A percentile compares a stretch with the other conserved stretches of the same genome.
Evolutionary conservation across 2,329 filamentous ascomycete species (phyloP).

Genomic region (Fusarium sp.): DNA sequence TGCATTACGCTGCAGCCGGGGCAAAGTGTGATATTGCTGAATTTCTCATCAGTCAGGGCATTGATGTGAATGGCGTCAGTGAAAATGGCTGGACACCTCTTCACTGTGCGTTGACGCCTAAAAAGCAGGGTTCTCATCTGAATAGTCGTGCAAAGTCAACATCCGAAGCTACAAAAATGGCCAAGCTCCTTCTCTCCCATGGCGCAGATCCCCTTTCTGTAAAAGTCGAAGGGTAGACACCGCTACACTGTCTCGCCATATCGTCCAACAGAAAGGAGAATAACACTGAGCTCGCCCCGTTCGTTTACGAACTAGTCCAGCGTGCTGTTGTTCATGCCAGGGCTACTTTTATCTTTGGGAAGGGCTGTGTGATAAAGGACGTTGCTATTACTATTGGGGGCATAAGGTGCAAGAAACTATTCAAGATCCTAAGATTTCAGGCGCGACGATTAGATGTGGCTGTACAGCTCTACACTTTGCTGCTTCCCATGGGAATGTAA

Average conservation of each 20-base stretch:
- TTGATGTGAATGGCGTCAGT: not conserved
- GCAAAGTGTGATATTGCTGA: not conserved
- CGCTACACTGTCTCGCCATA: not conserved
- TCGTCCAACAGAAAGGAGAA: not conserved
- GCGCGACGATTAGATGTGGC: not conserved
- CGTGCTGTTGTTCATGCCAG: not conserved
- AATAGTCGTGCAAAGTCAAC: not conserved
- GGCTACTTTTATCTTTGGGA: not conserved
- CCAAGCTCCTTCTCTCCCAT: not conserved
- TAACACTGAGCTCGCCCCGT: not conserved
- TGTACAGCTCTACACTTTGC: not conserved
- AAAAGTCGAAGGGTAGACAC: not conserved
- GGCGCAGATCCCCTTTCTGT: not conserved
- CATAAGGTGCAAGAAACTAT: not conserved
- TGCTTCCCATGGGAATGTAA: not conserved
- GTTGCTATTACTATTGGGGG: not conserved
- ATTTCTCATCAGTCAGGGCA: not conserved
- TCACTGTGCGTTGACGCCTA: not conserved
- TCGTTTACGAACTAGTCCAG: not conserved
- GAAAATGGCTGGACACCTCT: not conserved
- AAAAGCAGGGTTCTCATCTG: not conserved
- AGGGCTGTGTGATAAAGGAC: too few species aligned
- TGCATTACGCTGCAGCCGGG: not conserved
- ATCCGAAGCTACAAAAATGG: not conserved
- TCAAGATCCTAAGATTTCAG: not conserved